Evolutionary conservation across 2,329 filamentous ascomycete genomes (phyloP), one percentile per base, ranked within the genome.

Genomic region (Scopulariopsis brevicaulis): DNA sequence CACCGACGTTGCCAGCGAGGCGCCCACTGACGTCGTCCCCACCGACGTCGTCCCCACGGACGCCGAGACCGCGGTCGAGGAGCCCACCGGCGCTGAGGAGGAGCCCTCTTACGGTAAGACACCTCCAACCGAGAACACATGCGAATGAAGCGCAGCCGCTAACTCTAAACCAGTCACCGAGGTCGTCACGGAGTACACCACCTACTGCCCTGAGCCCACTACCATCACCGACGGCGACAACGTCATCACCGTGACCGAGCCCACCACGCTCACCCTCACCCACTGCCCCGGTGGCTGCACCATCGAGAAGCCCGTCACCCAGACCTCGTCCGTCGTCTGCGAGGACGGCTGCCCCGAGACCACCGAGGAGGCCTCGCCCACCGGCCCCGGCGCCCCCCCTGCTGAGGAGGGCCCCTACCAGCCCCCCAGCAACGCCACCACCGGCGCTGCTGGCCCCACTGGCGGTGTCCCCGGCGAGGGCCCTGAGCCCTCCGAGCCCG

Each of bases 141-240:
- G 20, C 15, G 6, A 10, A 46, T 43, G 22, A 67, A 79, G 79
- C 64, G 76, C 74, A 69, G 81, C 12, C 37, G 18, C 37, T 43
- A 43, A 43, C 37, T 14, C 12, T 3, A 43, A 4, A 6, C 37
- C 81, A 72, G 78, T 77, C 73, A 89, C 85, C 64, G 82, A 86
- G 77, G 75, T 83, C 63, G 80, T 89, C 63, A 84, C 82, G 59
- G 72, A 75, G 59, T 82, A 82, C 76, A 84, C 80, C 73, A 90
- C 86, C 69, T 89, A 79, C 82, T 90, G 87, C 83, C 85, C 87
- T 24, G 76, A 68, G 64, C 71, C 86, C 63, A 89, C 86, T 65
- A 71, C 76, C 65, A 73, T 89, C 72, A 81, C 79, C 67, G 77
- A 86, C 74, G 80, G 78, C 69, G 76, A 73, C 73, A 76, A 79